Percentiles rank a stretch among this genome's conserved stretches.
These are phyloP conservation scores for Oxytropis ochrocephala DNA, from an alignment of 306 rosid genomes.

Conservation along the genomic window DNA sequence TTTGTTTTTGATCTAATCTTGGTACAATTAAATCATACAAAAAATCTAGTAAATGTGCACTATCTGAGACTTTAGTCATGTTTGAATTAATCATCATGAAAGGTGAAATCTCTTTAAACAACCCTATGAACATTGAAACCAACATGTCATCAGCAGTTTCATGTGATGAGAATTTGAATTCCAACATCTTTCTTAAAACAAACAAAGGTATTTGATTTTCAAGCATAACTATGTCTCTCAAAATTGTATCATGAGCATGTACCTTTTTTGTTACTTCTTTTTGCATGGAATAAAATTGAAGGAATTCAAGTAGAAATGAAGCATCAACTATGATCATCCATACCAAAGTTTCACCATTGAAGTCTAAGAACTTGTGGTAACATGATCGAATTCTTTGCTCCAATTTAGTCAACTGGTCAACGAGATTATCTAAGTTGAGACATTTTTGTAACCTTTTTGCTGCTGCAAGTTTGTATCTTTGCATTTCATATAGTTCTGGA, in stretches of 20 bases:
- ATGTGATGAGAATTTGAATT: constrained; percentile 32
- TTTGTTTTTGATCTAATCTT: constrained; percentile 8
- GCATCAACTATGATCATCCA: constrained; percentile 82
- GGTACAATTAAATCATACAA: constrained; percentile 54
- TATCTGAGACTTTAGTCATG: constrained; percentile 28
- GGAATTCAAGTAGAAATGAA: constrained; percentile 65
- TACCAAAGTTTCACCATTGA: constrained; percentile 56
- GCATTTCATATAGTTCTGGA: constrained; percentile 74
- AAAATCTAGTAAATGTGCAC: constrained; percentile 60
- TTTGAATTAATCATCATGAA: constrained; percentile 46
- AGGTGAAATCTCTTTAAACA: constrained; percentile 58
- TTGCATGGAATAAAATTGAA: constrained; percentile 41
- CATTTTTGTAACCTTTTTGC: constrained; percentile 47
- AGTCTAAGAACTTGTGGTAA: constrained; percentile 68
- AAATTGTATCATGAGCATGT: constrained; percentile 41
- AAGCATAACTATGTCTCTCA: constrained; percentile 70
- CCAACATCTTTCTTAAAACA: constrained; percentile 50
- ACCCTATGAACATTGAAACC: constrained; percentile 44
- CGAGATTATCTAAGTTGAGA: constrained; percentile 37
- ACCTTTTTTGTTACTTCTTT: constrained; percentile 27
- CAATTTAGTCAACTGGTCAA: constrained; percentile 38
- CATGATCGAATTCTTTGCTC: constrained; percentile 49
- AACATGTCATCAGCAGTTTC: constrained; percentile 45
- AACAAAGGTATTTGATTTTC: constrained; percentile 81
- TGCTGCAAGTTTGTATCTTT: constrained; percentile 60